Evolutionary conservation across 2,329 filamentous ascomycete genomes (phyloP).

Genomic region (Aspergillus tanneri): DNA sequence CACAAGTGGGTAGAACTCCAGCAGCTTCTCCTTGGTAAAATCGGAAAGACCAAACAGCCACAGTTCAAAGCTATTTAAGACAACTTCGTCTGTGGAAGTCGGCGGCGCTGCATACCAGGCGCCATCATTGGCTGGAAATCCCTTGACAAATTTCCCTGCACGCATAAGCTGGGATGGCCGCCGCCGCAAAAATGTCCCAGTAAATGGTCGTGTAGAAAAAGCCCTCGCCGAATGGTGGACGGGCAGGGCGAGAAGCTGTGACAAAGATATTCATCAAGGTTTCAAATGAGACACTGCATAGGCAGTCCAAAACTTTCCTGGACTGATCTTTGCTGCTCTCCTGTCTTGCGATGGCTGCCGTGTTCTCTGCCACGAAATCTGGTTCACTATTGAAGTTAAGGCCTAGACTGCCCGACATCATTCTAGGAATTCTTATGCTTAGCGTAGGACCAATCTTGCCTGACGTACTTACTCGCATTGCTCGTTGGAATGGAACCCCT

Average conservation of each 20-base stretch:
- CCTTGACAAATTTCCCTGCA: conserved; percentile 23
- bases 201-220: conserved; percentile 27
- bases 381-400: conserved; percentile 32
- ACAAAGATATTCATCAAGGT: conserved; percentile 28
- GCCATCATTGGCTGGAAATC: conserved; percentile 17
- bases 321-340: conserved; percentile 8
- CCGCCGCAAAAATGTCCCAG: conserved; percentile 26
- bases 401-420: conserved; percentile 32
- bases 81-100: conserved; percentile 18
- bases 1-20: conserved; percentile 20
- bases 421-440: conserved; percentile 11
- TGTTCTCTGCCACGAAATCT: conserved; percentile 25
- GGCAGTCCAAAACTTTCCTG: conserved; percentile 23
- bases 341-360: conserved; percentile 20
- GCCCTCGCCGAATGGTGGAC: conserved; percentile 21
- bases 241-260: conserved; percentile 20
- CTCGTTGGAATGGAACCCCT: conserved; percentile 31
- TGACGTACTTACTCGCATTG: conserved; percentile 20
- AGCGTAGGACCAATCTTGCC: neutral
- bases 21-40: conserved; percentile 19
- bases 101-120: conserved; percentile 19
- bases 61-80: conserved; percentile 16
- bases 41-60: conserved; percentile 17
- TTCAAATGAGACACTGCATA: conserved; percentile 11
- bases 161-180: conserved; percentile 28